Conservation (phyloP, 1,284 basidiomycete genomes). For the Cutaneotrichosporon cavernicola region DNA sequence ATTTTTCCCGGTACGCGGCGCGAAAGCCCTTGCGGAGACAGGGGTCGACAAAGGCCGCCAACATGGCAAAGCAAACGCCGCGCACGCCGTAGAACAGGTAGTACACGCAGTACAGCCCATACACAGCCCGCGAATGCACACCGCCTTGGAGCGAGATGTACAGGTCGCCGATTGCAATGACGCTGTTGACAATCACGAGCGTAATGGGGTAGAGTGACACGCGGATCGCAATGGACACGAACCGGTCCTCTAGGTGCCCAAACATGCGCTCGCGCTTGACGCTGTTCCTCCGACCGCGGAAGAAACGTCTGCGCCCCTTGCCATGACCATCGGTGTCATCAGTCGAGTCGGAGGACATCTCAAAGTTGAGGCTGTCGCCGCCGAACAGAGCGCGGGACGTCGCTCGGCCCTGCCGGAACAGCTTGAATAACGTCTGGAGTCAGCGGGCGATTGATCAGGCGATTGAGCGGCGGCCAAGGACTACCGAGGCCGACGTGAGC, state of each 20-base stretch:
- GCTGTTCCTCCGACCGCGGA: slow-evolving; percentile 13
- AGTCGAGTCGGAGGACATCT: slow-evolving; percentile 22
- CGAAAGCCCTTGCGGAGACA: slow-evolving; percentile 18
- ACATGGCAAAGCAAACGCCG: slow-evolving; percentile 20
- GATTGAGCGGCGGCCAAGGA: background rate
- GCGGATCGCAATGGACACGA: slow-evolving; percentile 29
- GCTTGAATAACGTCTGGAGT: slow-evolving; percentile 30
- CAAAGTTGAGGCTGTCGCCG: slow-evolving; percentile 26
- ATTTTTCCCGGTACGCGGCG: slow-evolving; percentile 14
- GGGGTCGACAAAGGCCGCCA: slow-evolving; percentile 24
- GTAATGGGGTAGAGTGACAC: slow-evolving; percentile 33
- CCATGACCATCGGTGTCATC: slow-evolving; percentile 26
- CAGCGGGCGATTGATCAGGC: background rate
- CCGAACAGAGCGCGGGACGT: slow-evolving; percentile 33
- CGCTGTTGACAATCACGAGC: slow-evolving; percentile 30
- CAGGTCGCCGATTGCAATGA: slow-evolving; percentile 30
- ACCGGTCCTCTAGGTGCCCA: slow-evolving; percentile 24
- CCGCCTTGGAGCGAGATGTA: slow-evolving; percentile 22
- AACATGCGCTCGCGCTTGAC: slow-evolving; percentile 14
- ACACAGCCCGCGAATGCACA: slow-evolving; percentile 13
- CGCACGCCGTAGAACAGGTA: slow-evolving; percentile 27
- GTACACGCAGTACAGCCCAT: slow-evolving; percentile 27
- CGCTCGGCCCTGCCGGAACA: slow-evolving; percentile 36
- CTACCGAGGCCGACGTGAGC: too few relatives aligned
- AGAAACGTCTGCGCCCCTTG: background rate